These are phyloP conservation scores for Trametes meyenii DNA, from an alignment of 768 basidiomycete genomes.

Conservation along the genomic window DNA sequence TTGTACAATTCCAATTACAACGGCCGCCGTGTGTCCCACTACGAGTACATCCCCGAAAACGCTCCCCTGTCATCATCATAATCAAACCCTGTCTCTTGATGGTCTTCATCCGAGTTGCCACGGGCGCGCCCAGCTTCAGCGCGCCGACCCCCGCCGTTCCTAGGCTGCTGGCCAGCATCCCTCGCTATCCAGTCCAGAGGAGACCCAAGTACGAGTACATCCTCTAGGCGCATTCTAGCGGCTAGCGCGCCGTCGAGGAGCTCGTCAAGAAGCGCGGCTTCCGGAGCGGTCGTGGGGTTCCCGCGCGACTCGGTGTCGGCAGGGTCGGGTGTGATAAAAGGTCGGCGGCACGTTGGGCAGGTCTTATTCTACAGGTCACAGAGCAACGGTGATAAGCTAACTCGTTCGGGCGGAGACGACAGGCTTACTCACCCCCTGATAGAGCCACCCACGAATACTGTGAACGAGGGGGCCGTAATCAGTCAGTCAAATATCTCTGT, in stretches of 20 bases:
- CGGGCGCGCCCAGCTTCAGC: no score
- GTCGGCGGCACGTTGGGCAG: slow-evolving; percentile 32
- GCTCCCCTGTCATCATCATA: no score
- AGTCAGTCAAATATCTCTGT: neutral
- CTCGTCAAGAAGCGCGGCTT: neutral
- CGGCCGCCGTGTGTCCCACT: no score
- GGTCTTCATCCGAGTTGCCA: no score
- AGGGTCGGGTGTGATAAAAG: slow-evolving; percentile 19
- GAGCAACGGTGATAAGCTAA: neutral
- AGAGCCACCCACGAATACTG: slow-evolving; percentile 64
- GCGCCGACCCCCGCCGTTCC: no score
- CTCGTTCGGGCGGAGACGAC: neutral
- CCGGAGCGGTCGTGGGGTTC: neutral
- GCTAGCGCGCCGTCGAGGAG: neutral
- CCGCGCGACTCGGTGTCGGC: neutral
- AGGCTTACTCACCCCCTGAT: neutral
- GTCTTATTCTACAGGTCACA: slow-evolving; percentile 24
- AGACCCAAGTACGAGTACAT: no score
- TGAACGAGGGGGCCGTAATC: neutral
- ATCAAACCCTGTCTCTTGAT: no score
- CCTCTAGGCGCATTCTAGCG: no score
- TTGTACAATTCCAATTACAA: no score
- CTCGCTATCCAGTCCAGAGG: no score
- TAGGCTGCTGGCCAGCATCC: no score
- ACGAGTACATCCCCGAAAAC: no score